phyloP scores from a whole-genome alignment of 805 yeast species.

The Pichia heedii region DNA sequence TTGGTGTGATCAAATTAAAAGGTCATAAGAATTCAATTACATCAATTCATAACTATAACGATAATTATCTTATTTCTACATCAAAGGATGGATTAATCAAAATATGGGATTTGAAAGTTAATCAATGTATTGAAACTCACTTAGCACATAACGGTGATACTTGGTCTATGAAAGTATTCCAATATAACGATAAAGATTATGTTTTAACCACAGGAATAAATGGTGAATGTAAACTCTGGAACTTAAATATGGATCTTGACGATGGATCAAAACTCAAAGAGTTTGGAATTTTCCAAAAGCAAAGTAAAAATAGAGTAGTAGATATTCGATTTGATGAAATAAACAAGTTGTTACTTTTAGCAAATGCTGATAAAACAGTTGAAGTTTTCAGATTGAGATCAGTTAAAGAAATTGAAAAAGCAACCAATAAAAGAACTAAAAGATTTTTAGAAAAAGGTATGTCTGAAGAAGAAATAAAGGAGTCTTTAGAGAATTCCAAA shows the following conservation, averaged over 20 bases:
- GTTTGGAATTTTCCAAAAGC: slow-evolving; percentile 63
- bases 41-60: slow-evolving; percentile 47
- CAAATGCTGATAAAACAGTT: slow-evolving; percentile 70
- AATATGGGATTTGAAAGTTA: slow-evolving; percentile 85
- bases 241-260: slow-evolving; percentile 43
- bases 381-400: slow-evolving; percentile 75
- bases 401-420: slow-evolving; percentile 69
- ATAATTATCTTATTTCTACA: slow-evolving; percentile 63
- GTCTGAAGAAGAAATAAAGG: slow-evolving; percentile 48
- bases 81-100: slow-evolving; percentile 89
- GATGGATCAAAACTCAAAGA: slow-evolving; percentile 36
- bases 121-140: slow-evolving; percentile 90
- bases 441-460: slow-evolving; percentile 67
- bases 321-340: slow-evolving; percentile 42
- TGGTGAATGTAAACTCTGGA: slow-evolving; percentile 80
- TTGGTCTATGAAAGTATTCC: slow-evolving; percentile 58
- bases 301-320: slow-evolving; percentile 63
- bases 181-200: slow-evolving; percentile 31
- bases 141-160: slow-evolving; percentile 91
- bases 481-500: slow-evolving; percentile 38
- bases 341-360: slow-evolving; percentile 52
- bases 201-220: slow-evolving; percentile 71
- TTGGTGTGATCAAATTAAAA: slow-evolving; percentile 75
- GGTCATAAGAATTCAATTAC: slow-evolving; percentile 89
- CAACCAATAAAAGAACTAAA: slow-evolving; percentile 65